Percentiles rank a stretch among this genome's conserved stretches.
Evolutionary conservation across 345 rosid genomes (phyloP).

Genomic region (Pseudoturritis turrita): DNA sequence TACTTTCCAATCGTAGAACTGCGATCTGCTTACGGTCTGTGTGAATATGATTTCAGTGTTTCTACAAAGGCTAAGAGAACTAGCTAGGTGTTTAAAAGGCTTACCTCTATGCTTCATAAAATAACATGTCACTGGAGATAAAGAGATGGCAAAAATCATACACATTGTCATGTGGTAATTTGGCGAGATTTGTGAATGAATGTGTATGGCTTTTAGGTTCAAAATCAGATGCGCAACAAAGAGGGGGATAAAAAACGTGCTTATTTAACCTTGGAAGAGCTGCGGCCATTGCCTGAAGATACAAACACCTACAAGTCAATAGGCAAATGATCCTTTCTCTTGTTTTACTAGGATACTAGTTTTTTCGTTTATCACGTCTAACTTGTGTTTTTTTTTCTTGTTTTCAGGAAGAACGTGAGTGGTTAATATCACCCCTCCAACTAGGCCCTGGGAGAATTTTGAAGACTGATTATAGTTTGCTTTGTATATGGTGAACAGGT

Average conservation of each 20-base stretch:
- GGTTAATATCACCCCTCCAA: background rate
- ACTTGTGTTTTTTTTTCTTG: constrained; percentile 15
- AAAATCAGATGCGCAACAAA: constrained; percentile 78
- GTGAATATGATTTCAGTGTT: background rate
- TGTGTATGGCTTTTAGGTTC: constrained; percentile 50
- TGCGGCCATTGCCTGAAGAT: constrained; percentile 62
- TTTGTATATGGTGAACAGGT: constrained; percentile 48
- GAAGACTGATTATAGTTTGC: constrained; percentile 15
- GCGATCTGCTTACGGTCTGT: background rate
- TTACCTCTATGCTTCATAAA: background rate
- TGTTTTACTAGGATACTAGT: background rate
- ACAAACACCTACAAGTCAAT: constrained; percentile 90
- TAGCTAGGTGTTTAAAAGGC: too few species aligned
- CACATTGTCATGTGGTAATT: background rate
- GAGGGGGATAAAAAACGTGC: constrained; percentile 94
- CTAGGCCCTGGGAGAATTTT: constrained; percentile 14
- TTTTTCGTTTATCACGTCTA: background rate
- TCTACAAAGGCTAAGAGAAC: background rate
- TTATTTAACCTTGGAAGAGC: constrained; percentile 87
- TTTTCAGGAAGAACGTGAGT: constrained; percentile 98
- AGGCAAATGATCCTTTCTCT: constrained; percentile 33
- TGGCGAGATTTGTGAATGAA: background rate
- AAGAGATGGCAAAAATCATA: background rate
- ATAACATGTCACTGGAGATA: background rate
- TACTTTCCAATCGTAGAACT: background rate